Conservation (phyloP, 1,139 yeast genomes). For the Sugiyamaella neomexicana region DNA sequence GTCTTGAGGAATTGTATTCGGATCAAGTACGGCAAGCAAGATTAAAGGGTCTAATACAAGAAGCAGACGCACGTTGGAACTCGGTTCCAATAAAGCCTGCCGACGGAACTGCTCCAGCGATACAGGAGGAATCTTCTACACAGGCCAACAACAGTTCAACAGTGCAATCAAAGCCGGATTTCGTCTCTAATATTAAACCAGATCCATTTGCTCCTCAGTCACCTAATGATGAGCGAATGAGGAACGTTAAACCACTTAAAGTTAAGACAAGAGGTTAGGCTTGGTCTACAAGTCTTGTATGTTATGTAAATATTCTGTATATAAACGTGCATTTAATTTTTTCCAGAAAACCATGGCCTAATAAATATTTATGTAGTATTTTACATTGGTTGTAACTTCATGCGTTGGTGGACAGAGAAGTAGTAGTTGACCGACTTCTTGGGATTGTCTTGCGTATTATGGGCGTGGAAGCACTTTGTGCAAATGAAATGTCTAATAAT, state of each 20-base stretch:
- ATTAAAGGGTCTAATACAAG: constrained; percentile 56
- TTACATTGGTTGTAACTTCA: neutral
- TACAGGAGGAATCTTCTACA: neutral
- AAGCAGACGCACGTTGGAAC: constrained; percentile 63
- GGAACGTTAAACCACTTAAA: constrained; percentile 9
- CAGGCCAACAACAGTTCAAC: neutral
- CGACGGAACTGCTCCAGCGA: neutral
- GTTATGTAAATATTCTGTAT: neutral
- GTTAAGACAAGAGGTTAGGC: constrained; percentile 8
- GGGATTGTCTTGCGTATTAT: neutral
- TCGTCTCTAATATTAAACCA: neutral
- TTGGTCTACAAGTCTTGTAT: neutral
- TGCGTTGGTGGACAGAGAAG: neutral
- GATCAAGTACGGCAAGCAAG: constrained; percentile 60
- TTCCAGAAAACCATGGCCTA: neutral
- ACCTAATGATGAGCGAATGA: constrained; percentile 15
- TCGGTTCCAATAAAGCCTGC: constrained; percentile 38
- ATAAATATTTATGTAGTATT: neutral
- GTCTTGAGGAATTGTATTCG: constrained; percentile 56
- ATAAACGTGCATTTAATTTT: constrained; percentile 4
- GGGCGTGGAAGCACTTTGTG: neutral
- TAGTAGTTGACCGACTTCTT: constrained; percentile 5
- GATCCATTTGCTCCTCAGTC: constrained; percentile 15
- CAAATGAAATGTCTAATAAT: constrained; percentile 21
- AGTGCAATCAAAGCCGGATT: neutral